Conservation (phyloP, 345 rosid species). For the Noccaea bulbosa region DNA sequence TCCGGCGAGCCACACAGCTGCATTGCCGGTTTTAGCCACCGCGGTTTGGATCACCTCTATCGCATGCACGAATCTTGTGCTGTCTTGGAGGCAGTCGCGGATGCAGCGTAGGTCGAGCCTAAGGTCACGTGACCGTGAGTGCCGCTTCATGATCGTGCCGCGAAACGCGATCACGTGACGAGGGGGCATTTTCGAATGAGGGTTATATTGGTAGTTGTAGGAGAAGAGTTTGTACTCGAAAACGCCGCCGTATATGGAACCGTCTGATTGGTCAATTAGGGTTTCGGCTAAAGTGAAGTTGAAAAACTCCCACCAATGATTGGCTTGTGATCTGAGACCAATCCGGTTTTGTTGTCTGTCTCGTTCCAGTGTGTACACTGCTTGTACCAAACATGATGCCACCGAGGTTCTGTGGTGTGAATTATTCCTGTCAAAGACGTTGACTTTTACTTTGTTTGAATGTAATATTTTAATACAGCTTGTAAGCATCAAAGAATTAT, state of each 20-base stretch:
- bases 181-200: slow-evolving; percentile 47
- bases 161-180: slow-evolving; percentile 71
- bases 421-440: slow-evolving; percentile 50
- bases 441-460: slow-evolving; percentile 13
- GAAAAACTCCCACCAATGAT: slow-evolving; percentile 74
- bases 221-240: slow-evolving; percentile 46
- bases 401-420: slow-evolving; percentile 58
- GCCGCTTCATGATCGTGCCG: slow-evolving; percentile 58
- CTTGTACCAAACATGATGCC: slow-evolving; percentile 62
- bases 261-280: slow-evolving; percentile 63
- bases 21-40: slow-evolving; percentile 46
- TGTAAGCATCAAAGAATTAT: neutral
- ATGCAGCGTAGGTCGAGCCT: slow-evolving; percentile 53
- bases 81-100: slow-evolving; percentile 55
- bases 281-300: slow-evolving; percentile 50
- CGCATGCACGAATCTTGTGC: slow-evolving; percentile 57
- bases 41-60: slow-evolving; percentile 51
- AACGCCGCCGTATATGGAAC: slow-evolving; percentile 68
- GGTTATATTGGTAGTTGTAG: neutral
- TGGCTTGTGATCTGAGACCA: slow-evolving; percentile 52
- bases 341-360: slow-evolving; percentile 57
- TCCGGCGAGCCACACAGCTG: slow-evolving; percentile 64
- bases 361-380: slow-evolving; percentile 57
- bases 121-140: slow-evolving; percentile 55
- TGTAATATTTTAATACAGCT: slow-evolving; percentile 21